These are phyloP conservation scores for Camillea tinctor DNA, from an alignment of 2,329 filamentous ascomycete species.

Conservation along the genomic window DNA sequence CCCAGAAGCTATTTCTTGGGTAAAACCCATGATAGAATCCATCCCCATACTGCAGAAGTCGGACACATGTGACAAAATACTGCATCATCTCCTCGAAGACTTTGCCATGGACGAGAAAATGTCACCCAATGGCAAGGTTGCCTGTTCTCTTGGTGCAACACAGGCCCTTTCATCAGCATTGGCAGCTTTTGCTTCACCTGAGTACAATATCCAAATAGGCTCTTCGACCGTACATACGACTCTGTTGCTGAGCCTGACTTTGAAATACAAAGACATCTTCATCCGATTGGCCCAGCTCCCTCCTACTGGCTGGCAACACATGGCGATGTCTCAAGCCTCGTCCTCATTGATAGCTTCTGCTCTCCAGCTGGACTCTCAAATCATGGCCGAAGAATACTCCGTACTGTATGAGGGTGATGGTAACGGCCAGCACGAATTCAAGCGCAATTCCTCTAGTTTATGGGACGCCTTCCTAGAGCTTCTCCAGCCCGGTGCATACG, in stretches of 20 bases:
- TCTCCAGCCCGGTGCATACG: constrained; percentile 64
- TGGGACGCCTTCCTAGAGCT: constrained; percentile 75
- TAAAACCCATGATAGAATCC: constrained; percentile 73
- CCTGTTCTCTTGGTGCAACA: constrained; percentile 65
- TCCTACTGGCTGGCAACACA: constrained; percentile 44
- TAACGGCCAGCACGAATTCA: constrained; percentile 64
- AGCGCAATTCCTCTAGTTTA: constrained; percentile 69
- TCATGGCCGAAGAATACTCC: constrained; percentile 66
- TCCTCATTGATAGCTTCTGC: constrained; percentile 66
- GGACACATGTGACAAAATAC: constrained; percentile 76
- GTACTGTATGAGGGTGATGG: constrained; percentile 57
- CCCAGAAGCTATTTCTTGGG: constrained; percentile 73
- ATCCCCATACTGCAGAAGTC: constrained; percentile 73
- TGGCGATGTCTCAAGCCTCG: constrained; percentile 53
- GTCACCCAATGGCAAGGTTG: constrained; percentile 56
- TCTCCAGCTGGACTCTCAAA: constrained; percentile 69
- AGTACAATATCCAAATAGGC: constrained; percentile 43
- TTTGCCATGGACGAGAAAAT: constrained; percentile 55
- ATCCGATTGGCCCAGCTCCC: constrained; percentile 50
- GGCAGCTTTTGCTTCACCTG: constrained; percentile 52
- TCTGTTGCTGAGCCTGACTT: constrained; percentile 63
- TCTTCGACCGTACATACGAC: constrained; percentile 63
- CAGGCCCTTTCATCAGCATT: constrained; percentile 57
- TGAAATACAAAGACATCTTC: constrained; percentile 62
- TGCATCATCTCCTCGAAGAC: constrained; percentile 70